Evolutionary conservation across 345 rosid genomes (phyloP).

Genomic region (Lepidium sativum): DNA sequence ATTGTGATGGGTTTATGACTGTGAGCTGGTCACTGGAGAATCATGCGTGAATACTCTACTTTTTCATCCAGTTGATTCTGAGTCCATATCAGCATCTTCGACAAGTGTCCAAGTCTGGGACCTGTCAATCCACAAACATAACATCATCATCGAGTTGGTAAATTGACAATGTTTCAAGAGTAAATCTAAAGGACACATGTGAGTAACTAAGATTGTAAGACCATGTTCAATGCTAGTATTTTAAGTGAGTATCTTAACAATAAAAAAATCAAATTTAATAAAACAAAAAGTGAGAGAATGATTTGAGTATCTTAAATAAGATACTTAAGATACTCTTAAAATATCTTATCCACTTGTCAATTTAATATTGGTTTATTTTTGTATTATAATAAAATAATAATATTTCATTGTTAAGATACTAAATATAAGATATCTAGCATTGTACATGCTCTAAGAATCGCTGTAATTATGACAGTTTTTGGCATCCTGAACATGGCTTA

Average conservation of each 20-base stretch:
- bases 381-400: too few relatives aligned
- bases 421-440: too few relatives aligned
- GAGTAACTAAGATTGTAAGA: not conserved
- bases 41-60: conserved; percentile 64
- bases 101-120: conserved; percentile 64
- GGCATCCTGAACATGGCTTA: not conserved
- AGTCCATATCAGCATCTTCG: conserved; percentile 73
- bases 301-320: too few relatives aligned
- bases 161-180: not conserved
- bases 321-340: too few relatives aligned
- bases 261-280: too few relatives aligned
- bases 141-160: not conserved
- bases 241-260: too few relatives aligned
- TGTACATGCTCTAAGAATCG: too few relatives aligned
- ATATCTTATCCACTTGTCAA: too few relatives aligned
- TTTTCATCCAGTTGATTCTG: conserved; percentile 65
- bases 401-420: too few relatives aligned
- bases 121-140: conserved; percentile 30
- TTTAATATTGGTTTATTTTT: too few relatives aligned
- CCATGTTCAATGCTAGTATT: too few relatives aligned
- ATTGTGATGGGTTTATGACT: conserved; percentile 36
- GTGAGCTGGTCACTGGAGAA: conserved; percentile 41
- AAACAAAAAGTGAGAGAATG: too few relatives aligned
- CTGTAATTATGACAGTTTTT: not conserved
- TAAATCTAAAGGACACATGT: not conserved